Base-by-base conservation (phyloP, 2,329 filamentous ascomycete species). In the Calonectria crousiana region DNA sequence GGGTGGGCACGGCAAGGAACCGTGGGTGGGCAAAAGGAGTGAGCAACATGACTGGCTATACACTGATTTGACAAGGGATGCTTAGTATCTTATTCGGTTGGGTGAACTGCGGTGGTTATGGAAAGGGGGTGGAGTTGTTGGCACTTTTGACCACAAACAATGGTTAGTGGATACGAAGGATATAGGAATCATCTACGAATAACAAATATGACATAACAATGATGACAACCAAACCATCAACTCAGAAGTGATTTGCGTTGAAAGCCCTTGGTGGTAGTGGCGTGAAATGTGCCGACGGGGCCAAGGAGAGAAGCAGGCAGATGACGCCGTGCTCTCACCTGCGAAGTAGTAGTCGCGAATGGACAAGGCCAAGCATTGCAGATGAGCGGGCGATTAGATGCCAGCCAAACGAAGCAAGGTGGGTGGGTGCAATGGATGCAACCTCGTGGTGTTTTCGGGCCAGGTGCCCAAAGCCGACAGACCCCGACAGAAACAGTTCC, bases 1-100 rank as follows among this genome's bases (percentile, higher is more conserved):
- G 74, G 67, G 72, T 75, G 67, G 64, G 69, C 73, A 73, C 20
- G 70, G 60, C 73, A 74, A 72, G 60, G 70, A 66, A 73, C 44
- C 67, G 73, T 72, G 47, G 65, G 51, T 38, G n/a, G 66, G 67
- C 23, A 68, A 72, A 68, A 47, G 41, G 66, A 28, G 51, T 53
- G 20, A 69, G 51, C 56, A 47, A 68, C 65, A 71, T 56, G 52
- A 72, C 41, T 71, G 67, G 30, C 44, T 34, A 68, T 53, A 32
- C 56, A 51, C 56, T 52, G 65, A 52, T 70, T 58, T 66, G 62
- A 36, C 38, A 64, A 60, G 53, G 26, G 53, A 47, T 38, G 51
- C 34, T 60, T 32, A 47, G 53, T 67, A 52, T 69, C 26, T 62
- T n/a, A 26, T 47, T 65, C 49, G 58, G 16, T 52, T 52, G 26